These are phyloP conservation scores for Cicer bijugum DNA, from an alignment of 306 rosid genomes.

Conservation along the genomic window DNA sequence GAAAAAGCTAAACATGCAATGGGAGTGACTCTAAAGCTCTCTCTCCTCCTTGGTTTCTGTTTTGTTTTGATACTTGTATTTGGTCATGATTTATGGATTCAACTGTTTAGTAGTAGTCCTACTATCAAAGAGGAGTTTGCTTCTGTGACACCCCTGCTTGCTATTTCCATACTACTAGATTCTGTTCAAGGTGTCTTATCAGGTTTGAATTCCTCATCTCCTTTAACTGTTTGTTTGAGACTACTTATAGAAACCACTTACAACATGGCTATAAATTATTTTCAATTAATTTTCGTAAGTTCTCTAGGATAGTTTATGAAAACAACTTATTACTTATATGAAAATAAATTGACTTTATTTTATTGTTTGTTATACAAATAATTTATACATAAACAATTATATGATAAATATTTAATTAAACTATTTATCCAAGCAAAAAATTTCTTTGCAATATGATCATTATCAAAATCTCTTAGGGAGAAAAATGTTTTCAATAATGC, in stretches of 20 bases:
- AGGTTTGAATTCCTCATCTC: slow-evolving; percentile 53
- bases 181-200: slow-evolving; percentile 80
- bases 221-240: neutral
- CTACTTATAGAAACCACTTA: too few species aligned
- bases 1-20: slow-evolving; percentile 71
- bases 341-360: too few species aligned
- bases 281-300: too few species aligned
- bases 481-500: slow-evolving; percentile 35
- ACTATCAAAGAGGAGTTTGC: slow-evolving; percentile 60
- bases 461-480: neutral
- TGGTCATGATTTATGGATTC: slow-evolving; percentile 71
- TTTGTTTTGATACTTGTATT: slow-evolving; percentile 56
- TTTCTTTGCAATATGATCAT: neutral
- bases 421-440: too few species aligned
- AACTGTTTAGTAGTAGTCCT: slow-evolving; percentile 56
- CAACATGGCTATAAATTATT: too few species aligned
- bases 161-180: slow-evolving; percentile 67
- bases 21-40: slow-evolving; percentile 72
- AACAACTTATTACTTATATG: too few species aligned
- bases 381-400: too few species aligned
- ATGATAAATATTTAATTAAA: too few species aligned
- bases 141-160: slow-evolving; percentile 75
- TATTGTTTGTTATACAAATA: too few species aligned
- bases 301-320: too few species aligned
- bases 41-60: slow-evolving; percentile 58